These are phyloP conservation scores for Tagetes erecta DNA, from an alignment of 129 eudicot genomes.

Conservation along the genomic window DNA sequence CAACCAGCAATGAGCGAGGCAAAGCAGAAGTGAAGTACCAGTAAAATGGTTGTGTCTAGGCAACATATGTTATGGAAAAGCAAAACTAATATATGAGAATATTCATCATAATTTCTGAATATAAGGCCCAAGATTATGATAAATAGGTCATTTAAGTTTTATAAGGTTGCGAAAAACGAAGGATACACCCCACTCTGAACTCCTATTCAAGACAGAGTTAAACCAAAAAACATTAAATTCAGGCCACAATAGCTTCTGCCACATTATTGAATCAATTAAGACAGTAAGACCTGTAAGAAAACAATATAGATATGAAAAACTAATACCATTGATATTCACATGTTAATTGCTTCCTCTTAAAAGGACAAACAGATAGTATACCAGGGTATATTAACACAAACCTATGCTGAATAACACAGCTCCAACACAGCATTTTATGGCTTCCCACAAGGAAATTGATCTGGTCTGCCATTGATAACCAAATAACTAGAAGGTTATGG, in stretches of 20 bases:
- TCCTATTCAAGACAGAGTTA: slow-evolving; percentile 85
- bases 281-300: slow-evolving; percentile 70
- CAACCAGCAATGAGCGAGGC: slow-evolving; percentile 88
- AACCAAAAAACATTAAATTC: slow-evolving; percentile 97
- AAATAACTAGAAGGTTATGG: neutral
- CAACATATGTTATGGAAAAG: slow-evolving; percentile 38
- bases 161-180: slow-evolving; percentile 20
- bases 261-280: slow-evolving; percentile 72
- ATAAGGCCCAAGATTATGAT: neutral
- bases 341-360: slow-evolving; percentile 6
- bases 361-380: slow-evolving; percentile 15
- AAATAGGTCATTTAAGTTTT: slow-evolving; percentile 3
- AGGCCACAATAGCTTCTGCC: slow-evolving; percentile 89
- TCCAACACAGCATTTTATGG: slow-evolving; percentile 55
- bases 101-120: neutral
- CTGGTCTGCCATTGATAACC: slow-evolving; percentile 59
- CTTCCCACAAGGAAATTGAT: slow-evolving; percentile 75
- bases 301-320: slow-evolving; percentile 14
- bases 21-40: slow-evolving; percentile 99
- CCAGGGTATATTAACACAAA: slow-evolving; percentile 41
- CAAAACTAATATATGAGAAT: neutral
- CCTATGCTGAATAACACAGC: slow-evolving; percentile 72
- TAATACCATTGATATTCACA: slow-evolving; percentile 1
- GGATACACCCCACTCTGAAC: slow-evolving; percentile 99
- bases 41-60: slow-evolving; percentile 83